Conservation (phyloP, 2,329 filamentous ascomycete genomes). For the Alternaria longipes region DNA sequence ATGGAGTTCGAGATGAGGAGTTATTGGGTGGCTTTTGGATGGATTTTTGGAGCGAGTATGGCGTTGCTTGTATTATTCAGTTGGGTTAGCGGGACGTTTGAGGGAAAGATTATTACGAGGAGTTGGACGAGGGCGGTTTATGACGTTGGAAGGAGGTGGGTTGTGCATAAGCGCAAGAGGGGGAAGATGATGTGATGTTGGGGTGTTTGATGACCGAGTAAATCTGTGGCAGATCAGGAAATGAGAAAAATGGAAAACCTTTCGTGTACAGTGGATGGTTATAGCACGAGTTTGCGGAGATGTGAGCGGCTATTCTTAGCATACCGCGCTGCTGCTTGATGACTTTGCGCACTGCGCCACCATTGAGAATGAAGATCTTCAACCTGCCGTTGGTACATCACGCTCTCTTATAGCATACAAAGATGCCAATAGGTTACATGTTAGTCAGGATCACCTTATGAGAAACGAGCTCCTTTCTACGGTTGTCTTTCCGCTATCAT, state of each 20-base stretch:
- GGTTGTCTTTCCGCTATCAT: no score
- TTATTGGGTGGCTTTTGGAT: constrained; percentile 74
- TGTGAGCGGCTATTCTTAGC: no score
- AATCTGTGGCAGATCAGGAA: rapidly evolving
- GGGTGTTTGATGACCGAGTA: no score
- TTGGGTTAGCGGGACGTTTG: constrained; percentile 65
- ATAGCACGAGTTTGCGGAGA: no score
- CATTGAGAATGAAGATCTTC: no score
- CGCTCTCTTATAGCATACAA: no score
- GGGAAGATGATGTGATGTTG: constrained; percentile 20
- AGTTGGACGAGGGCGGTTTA: constrained; percentile 50
- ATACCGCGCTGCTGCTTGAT: no score
- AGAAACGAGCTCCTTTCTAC: no score
- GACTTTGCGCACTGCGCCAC: rapidly evolving
- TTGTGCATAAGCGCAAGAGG: constrained; percentile 32
- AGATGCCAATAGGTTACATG: no score
- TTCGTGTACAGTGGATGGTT: no score
- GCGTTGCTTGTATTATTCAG: constrained; percentile 67
- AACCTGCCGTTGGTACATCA: no score
- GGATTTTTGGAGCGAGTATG: constrained; percentile 67
- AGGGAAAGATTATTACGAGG: constrained; percentile 62
- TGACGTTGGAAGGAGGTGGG: constrained; percentile 39
- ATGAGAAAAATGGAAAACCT: neutral
- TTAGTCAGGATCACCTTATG: no score
- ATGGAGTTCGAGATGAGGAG: constrained; percentile 68